A percentile compares a stretch with the other conserved stretches of the same genome.
These are phyloP conservation scores for Pelargonium myrrhifolium DNA, from an alignment of 441 rosid species.

Conservation along the genomic window DNA sequence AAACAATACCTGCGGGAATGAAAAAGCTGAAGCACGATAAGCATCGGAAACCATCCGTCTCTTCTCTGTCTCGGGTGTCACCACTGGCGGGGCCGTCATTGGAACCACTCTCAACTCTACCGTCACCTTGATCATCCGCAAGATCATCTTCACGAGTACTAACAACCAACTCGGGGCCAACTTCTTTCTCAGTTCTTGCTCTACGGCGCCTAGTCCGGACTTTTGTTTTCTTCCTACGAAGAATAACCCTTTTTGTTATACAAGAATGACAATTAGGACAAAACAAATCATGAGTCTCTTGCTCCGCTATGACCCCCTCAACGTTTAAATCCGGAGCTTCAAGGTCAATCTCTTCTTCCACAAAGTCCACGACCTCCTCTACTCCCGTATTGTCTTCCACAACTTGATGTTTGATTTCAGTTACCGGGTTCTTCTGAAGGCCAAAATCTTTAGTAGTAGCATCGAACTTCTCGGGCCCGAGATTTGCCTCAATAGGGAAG, in stretches of 20 bases:
- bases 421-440: conserved; percentile 15
- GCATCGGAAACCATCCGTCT: conserved; percentile 53
- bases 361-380: conserved; percentile 25
- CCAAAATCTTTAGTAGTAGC: conserved; percentile 20
- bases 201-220: conserved; percentile 17
- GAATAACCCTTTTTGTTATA: conserved; percentile 68
- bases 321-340: conserved; percentile 47
- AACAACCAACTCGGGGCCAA: conserved; percentile 4
- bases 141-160: conserved; percentile 13
- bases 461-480: conserved; percentile 8
- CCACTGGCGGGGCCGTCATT: conserved; percentile 14
- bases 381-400: conserved; percentile 17
- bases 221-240: conserved; percentile 43
- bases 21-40: conserved; percentile 71
- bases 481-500: conserved; percentile 14
- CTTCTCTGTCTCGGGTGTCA: conserved; percentile 14
- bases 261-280: conserved; percentile 88
- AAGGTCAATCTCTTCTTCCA: conserved; percentile 36
- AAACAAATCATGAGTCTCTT: conserved; percentile 68
- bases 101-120: conserved; percentile 9
- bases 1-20: conserved; percentile 49
- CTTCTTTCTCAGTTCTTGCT: conserved; percentile 12
- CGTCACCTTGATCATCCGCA: conserved; percentile 12
- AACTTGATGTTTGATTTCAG: conserved; percentile 21
- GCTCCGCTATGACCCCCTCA: conserved; percentile 57